Evolutionary conservation across 208 protist genomes (phyloP).

Genomic region (Trichomonas tenax): DNA sequence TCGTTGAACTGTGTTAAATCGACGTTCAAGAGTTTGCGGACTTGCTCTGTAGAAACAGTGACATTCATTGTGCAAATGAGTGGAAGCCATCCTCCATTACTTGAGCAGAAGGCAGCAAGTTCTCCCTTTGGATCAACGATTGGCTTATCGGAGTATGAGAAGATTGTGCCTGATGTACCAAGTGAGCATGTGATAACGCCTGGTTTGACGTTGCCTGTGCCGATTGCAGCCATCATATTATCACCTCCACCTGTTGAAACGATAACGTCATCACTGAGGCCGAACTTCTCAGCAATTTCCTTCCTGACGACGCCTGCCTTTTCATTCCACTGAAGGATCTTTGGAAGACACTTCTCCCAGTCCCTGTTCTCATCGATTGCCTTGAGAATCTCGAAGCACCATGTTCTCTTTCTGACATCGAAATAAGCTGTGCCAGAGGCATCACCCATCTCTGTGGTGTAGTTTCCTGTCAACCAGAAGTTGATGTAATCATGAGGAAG

Average conservation of each 20-base stretch:
- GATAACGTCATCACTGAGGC: neutral
- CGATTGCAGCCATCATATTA: neutral
- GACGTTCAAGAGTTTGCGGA: neutral
- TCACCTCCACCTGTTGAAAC: conserved; percentile 19
- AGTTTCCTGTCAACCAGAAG: neutral
- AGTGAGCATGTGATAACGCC: neutral
- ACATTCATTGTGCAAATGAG: neutral
- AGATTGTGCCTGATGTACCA: conserved; percentile 10
- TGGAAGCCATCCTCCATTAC: neutral
- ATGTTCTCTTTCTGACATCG: neutral
- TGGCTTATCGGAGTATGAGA: neutral
- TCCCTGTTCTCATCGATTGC: neutral
- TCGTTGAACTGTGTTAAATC: neutral
- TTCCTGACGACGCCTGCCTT: neutral
- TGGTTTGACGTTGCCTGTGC: neutral
- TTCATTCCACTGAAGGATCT: neutral
- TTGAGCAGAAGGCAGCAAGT: neutral
- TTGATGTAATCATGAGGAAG: conserved; percentile 21
- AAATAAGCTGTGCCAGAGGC: conserved; percentile 13
- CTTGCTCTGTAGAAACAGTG: neutral
- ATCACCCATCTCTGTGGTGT: neutral
- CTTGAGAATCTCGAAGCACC: neutral
- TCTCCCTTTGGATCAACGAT: neutral
- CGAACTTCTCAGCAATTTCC: neutral
- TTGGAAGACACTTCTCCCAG: neutral